phyloP scores from a whole-genome alignment of 768 basidiomycete genomes.

The Mycena indigotica region DNA sequence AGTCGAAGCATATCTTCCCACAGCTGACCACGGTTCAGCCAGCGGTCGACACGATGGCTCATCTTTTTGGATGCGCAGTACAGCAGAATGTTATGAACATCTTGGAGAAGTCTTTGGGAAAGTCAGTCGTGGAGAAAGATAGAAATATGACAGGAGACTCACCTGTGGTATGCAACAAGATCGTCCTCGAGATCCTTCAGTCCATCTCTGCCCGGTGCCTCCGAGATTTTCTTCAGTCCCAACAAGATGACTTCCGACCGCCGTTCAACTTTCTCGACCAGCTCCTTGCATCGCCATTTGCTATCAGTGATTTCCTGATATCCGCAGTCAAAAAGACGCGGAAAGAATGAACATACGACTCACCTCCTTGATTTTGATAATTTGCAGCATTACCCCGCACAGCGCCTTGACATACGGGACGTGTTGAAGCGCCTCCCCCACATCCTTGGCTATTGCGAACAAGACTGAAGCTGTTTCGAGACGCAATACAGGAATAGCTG shows the following conservation, averaged over 20 bases:
- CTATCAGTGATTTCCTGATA: slow-evolving; percentile 19
- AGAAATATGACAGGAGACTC: background rate
- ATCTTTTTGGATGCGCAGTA: slow-evolving; percentile 19
- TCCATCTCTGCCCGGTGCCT: slow-evolving; percentile 13
- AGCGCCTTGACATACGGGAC: slow-evolving; percentile 18
- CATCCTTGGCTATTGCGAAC: slow-evolving; percentile 14
- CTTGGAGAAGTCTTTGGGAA: slow-evolving; percentile 4
- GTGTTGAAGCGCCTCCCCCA: slow-evolving; percentile 14
- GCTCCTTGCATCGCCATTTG: slow-evolving; percentile 22
- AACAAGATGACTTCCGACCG: slow-evolving; percentile 17
- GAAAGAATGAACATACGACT: no score
- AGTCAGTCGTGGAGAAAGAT: background rate
- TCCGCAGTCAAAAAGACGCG: background rate
- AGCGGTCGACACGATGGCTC: slow-evolving; percentile 14
- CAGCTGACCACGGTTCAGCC: slow-evolving; percentile 18
- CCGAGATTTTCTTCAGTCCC: slow-evolving; percentile 11
- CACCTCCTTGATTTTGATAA: slow-evolving; percentile 22
- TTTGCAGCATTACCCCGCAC: slow-evolving; percentile 16
- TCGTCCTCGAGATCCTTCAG: slow-evolving; percentile 18
- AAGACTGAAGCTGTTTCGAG: slow-evolving; percentile 13
- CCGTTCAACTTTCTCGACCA: slow-evolving; percentile 20
- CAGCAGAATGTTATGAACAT: slow-evolving; percentile 11
- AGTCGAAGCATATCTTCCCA: slow-evolving; percentile 20
- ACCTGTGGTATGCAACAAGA: slow-evolving; percentile 14
- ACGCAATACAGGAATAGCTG: background rate